Base-by-base conservation (phyloP, 345 rosid genomes). In the Leavenworthia alabamica region DNA sequence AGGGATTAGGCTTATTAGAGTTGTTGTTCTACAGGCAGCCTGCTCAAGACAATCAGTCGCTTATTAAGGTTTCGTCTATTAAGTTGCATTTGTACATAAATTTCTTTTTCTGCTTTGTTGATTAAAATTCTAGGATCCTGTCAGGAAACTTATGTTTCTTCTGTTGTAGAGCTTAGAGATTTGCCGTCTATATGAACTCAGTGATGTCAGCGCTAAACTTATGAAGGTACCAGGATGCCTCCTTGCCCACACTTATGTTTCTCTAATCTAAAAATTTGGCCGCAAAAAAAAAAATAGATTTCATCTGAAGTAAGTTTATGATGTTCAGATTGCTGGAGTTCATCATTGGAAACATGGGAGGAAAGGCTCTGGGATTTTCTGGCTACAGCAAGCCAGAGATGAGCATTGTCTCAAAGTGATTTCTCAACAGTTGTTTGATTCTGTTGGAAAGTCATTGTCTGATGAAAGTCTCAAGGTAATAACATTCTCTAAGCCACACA, bases 321-420 rank as follows among this genome's bases (percentile, higher is more conserved):
- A 26, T 61, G 47, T 65, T 52, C 73, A 93, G 99, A 87, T 87
- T 56, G 80, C 90, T 35, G 97, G 99, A 74, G 83, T 87, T 56
- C 70, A 84, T 79, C 86, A 89, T 58, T 93, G 96, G 97, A 93
- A 93, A 83, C 96, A 87, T 79, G 97, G 97, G 58, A 80, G 81
- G 75, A 87, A 85, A 81, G 96, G 96, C 22, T 71, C 79, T 63
- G 99, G 86, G 50, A 75, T 89, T 19, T 93, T 80, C 61, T 93
- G 97, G 97, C 97, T 93, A 68, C 97, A 85, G 61, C 96, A 87
- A 81, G 97, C 96, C 62, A 77, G 24, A 16, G 94, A 89, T 24
- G 91, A 85, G 62, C 67, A 77, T 50, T 74, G 79, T 66, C 94
- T 89, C 52, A 81, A 79, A 61, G 80, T 75, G 80, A 93, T 93